Evolutionary conservation across 1,284 basidiomycete genomes (phyloP), one percentile per base, ranked within the genome.

Genomic region (Ganoderma lingzhi): DNA sequence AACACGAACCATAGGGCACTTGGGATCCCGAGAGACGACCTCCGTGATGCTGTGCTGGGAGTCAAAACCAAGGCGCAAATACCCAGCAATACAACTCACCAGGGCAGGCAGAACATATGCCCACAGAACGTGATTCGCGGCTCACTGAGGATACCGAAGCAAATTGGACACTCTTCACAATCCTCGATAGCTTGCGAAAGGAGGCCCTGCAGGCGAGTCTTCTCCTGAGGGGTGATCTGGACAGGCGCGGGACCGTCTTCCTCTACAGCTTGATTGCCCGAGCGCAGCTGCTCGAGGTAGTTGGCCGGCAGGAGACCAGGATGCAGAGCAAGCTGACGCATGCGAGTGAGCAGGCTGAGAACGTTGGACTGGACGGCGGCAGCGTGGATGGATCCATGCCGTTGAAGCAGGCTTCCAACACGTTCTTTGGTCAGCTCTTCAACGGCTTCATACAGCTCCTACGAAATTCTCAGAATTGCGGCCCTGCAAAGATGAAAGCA

Each of bases 251-350:
- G 65, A 3, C 78, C 78, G 32, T 76, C 76, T 10, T 84, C 82
- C n/a, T 78, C 74, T 1, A 42, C 9, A 23, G 23, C 63, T 1
- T 79, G 78, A 37, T 84, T 84, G 15, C 74, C 79, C 15, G 76
- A 71, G 48, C 82, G 81, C 58, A 96, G 83, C 70, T 94, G 87
- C 53, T 95, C 89, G 8, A 96, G 78, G 77, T 96, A 96, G 70
- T 90, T 85, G 4, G 83, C 75, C 1, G 96, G 96, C 32, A 96
- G 84, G 30, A 97, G 85, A 3, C 90, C 90, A 0, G 94, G 90
- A 74, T 96, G 94, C 28, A 96, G 87, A 30, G 88, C 93, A 17
- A 97, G 83, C 80, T 97, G 96, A 19, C 96, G 90, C 82, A 97
- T 85, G 42, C 96, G 90, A 2, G 95, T 96, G 23, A 97, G 84